Base-by-base conservation (phyloP, 805 yeast genomes). In the Myxozyma kluyveri region DNA sequence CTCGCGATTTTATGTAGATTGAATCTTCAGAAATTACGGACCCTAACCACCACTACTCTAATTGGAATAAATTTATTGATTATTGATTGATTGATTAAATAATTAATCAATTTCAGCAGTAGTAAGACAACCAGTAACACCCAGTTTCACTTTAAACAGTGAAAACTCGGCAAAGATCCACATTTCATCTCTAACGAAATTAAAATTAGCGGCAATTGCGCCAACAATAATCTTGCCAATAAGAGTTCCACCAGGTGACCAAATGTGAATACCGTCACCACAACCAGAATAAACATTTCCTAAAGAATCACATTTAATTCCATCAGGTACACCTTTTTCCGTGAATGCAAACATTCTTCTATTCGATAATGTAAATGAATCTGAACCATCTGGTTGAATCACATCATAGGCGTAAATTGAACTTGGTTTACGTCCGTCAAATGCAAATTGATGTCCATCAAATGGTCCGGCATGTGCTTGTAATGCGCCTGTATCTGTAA, bases 211-310 rank as follows among this genome's bases (percentile, higher is more conserved):
- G 9, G 49, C 56, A 9, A 47, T 23, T 18, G 37, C 39, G 7
- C 53, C 59, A 32, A 46, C 42, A 14, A 38, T 38, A 14, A 54
- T 54, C 43, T 51, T 54, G 4, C 59, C 59, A 14, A 54, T 47
- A 18, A 54, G 42, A 14, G 24, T 41, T 18, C 59, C 59, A 10
- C 18, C 7, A 24, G 49, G 26, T 23, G 47, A 29, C 59, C 59
- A 54, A 19, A 50, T 56, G 24, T 54, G 56, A 2, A 54, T 35
- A 9, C 59, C 59, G 36, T 54, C 56, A 12, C 57, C 59, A 37
- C 59, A 54, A 32, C 59, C 59, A 21, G 56, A 51, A 44, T 52
- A 52, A 5, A 54, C 57, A 23, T 54, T 51, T 1, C 59, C 58
- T 1, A 22, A 33, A n/a, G 31, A 49, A 29, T 54, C 59, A 44